phyloP scores from a whole-genome alignment of 805 yeast species.

The Scheffersomyces amazonensis region DNA sequence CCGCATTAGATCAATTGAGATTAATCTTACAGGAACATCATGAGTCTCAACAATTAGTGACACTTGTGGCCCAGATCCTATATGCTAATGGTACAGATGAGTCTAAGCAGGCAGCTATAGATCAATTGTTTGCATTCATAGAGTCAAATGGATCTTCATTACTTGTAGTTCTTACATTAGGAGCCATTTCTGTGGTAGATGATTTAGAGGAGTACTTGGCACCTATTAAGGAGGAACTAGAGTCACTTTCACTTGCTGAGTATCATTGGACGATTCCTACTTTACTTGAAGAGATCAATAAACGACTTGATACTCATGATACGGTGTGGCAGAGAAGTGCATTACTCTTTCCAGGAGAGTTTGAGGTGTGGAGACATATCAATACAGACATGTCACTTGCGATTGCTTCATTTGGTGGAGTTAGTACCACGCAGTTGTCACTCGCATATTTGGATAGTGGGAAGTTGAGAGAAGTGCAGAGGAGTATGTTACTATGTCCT shows the following conservation, averaged over 20 bases:
- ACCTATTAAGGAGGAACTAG: constrained; percentile 67
- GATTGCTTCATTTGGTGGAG: constrained; percentile 51
- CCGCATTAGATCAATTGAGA: constrained; percentile 66
- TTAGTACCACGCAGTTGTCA: constrained; percentile 51
- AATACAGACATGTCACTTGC: constrained; percentile 54
- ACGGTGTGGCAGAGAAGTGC: constrained; percentile 67
- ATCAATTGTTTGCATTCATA: constrained; percentile 70
- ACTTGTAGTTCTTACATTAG: constrained; percentile 67
- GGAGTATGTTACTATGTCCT: constrained; percentile 68
- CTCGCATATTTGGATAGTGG: constrained; percentile 49
- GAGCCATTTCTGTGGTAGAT: constrained; percentile 73
- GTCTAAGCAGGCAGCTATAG: constrained; percentile 78
- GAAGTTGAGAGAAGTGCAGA: constrained; percentile 53
- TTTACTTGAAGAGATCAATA: constrained; percentile 51
- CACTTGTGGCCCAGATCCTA: constrained; percentile 73
- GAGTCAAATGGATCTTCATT: constrained; percentile 65
- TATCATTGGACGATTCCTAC: constrained; percentile 55
- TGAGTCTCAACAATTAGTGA: constrained; percentile 64
- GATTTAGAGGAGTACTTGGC: constrained; percentile 56
- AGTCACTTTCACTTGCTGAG: constrained; percentile 43
- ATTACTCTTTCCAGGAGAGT: constrained; percentile 69
- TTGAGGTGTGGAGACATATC: constrained; percentile 66
- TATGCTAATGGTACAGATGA: constrained; percentile 76
- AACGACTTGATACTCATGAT: constrained; percentile 26
- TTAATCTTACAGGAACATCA: constrained; percentile 52